Base-by-base conservation (phyloP, 225 moss, liverwort and hornwort species). In the Straminergon stramineum region DNA sequence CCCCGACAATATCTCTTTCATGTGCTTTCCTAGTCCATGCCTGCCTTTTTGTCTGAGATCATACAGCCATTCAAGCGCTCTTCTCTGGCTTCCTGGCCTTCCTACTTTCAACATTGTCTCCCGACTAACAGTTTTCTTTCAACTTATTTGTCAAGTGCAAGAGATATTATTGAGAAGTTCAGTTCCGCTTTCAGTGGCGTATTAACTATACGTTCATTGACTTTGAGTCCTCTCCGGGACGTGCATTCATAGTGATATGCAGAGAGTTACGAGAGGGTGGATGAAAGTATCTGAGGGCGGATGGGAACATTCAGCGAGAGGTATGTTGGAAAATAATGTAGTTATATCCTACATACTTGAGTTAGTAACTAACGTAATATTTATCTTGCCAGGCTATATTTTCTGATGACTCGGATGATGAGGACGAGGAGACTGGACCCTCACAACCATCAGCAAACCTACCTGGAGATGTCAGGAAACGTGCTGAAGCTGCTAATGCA, bases 391-490 rank as follows among this genome's bases (percentile, higher is more conserved):
- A 98, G 97, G 96, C 96, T 84, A 97, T 99, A 82, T 99, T 99
- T 89, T 95, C 97, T 73, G 99, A 99, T 90, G 96, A 96, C 43
- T 92, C 92, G 34, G 94, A 94, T 64, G 97, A 96, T 53, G 93
- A 94, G 84, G 89, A 92, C 79, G 86, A 90, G 57, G 90, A 78
- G 43, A 81, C 34, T 74, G 88, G 82, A 66, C 88, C 66, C 73
- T 60, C 85, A 63, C 91, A 92, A 66, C 57, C 90, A 68, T 86
- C 88, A 75, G 78, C 88, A 78, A 83, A 87, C 60, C 51, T 67
- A 81, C 68, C 71, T 81, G 93, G 88, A 91, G 90, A 90, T 90
- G 94, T 90, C 51, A 92, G 53, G 88, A 95, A 94, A 88, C 90
- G 94, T 89, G 94, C 95, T 91, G 93, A 95, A 53, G 96, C 94